phyloP scores from a whole-genome alignment of 192 early-diverging fungal species.

The Dimargaris verticillata region DNA sequence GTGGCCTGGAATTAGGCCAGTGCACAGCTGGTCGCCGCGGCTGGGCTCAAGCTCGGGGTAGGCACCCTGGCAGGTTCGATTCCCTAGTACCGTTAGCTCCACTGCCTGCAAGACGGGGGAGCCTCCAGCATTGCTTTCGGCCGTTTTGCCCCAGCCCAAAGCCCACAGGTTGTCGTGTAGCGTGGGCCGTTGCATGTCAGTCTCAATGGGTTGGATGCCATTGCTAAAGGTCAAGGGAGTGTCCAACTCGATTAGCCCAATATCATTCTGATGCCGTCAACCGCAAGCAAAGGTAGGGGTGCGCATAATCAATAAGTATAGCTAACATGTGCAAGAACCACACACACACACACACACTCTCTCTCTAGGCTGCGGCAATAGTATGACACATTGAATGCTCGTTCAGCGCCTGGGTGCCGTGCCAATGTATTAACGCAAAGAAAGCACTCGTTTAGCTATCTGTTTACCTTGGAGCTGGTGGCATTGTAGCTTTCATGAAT shows the following conservation, averaged over 20 bases:
- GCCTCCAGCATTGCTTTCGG: slow-evolving; percentile 11
- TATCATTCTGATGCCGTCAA: slow-evolving; percentile 13
- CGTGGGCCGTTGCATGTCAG: slow-evolving; percentile 15
- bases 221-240: slow-evolving; percentile 11
- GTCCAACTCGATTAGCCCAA: slow-evolving; percentile 20
- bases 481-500: slow-evolving; percentile 1
- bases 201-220: slow-evolving; percentile 13
- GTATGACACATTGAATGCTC: background rate
- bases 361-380: background rate
- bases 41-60: slow-evolving; percentile 8
- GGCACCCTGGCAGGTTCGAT: slow-evolving; percentile 12
- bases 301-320: background rate
- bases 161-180: slow-evolving; percentile 16
- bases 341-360: background rate
- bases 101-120: slow-evolving; percentile 20
- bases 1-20: slow-evolving; percentile 18
- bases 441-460: background rate
- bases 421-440: background rate
- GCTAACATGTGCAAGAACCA: background rate
- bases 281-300: background rate
- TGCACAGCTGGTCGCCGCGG: slow-evolving; percentile 20
- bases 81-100: slow-evolving; percentile 14
- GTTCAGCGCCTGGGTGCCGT: background rate
- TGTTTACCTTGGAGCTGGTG: background rate
- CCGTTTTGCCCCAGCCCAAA: slow-evolving; percentile 21